Percentiles rank a stretch among this genome's conserved stretches.
These are phyloP conservation scores for Colletotrichum musae DNA, from an alignment of 2,329 filamentous ascomycete species.

Conservation along the genomic window DNA sequence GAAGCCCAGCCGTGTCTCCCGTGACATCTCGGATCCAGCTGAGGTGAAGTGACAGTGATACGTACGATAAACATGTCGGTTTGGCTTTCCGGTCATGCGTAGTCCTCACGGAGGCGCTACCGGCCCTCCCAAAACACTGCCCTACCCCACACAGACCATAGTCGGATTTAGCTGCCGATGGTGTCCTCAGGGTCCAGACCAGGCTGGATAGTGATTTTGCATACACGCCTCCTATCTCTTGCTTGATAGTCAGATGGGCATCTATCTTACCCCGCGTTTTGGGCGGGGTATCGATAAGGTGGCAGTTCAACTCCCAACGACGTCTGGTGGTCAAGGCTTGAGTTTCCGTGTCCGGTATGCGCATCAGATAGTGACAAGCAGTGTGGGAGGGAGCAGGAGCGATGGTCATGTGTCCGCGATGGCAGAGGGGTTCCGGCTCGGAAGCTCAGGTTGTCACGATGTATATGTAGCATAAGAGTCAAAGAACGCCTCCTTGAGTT, in stretches of 20 bases:
- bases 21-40: slow-evolving; percentile 3
- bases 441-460: slow-evolving; percentile 11
- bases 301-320: slow-evolving; percentile 8
- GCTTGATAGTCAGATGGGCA: slow-evolving; percentile 18
- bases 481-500: not conserved
- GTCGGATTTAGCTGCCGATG: slow-evolving; percentile 23
- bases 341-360: slow-evolving; percentile 18
- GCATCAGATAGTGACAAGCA: slow-evolving; percentile 12
- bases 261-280: slow-evolving; percentile 29
- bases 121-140: slow-evolving; percentile 15
- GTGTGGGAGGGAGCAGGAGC: not conserved
- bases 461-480: slow-evolving; percentile 7
- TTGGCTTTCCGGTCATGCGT: slow-evolving; percentile 19
- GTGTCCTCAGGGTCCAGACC: slow-evolving; percentile 11
- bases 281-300: slow-evolving; percentile 39
- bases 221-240: slow-evolving; percentile 23
- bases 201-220: slow-evolving; percentile 13
- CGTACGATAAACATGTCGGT: slow-evolving; percentile 16
- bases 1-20: slow-evolving; percentile 1
- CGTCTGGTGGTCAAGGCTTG: slow-evolving; percentile 13
- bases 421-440: slow-evolving; percentile 8
- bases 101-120: slow-evolving; percentile 29
- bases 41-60: not conserved
- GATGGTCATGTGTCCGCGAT: slow-evolving; percentile 11
- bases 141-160: slow-evolving; percentile 17